Conservation (phyloP, 306 rosid species). For the Macrotyloma uniflorum region DNA sequence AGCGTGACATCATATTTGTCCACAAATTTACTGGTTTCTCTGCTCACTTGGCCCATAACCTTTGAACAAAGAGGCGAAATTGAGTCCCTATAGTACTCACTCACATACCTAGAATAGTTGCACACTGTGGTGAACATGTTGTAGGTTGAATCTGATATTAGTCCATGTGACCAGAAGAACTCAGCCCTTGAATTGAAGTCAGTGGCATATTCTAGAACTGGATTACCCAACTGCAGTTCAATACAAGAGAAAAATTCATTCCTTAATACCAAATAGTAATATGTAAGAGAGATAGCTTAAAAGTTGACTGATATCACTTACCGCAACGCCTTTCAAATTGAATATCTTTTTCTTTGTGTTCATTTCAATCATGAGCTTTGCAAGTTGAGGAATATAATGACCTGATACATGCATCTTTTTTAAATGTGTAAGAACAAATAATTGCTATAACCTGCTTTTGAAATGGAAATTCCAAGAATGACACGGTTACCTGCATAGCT, state of each 20-base stretch:
- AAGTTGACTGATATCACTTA: slow-evolving; percentile 34
- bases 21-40: slow-evolving; percentile 78
- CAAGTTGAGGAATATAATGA: slow-evolving; percentile 85
- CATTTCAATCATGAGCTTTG: slow-evolving; percentile 65
- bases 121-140: slow-evolving; percentile 52
- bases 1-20: slow-evolving; percentile 80
- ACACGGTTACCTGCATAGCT: slow-evolving; percentile 68
- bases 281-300: slow-evolving; percentile 3
- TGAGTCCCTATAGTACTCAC: slow-evolving; percentile 54
- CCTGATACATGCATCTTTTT: slow-evolving; percentile 44
- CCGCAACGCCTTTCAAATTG: slow-evolving; percentile 75
- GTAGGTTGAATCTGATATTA: slow-evolving; percentile 60
- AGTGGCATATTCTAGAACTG: slow-evolving; percentile 53
- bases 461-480: slow-evolving; percentile 11
- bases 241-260: not conserved
- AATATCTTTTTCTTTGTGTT: slow-evolving; percentile 52
- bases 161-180: slow-evolving; percentile 62
- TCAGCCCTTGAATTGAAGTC: slow-evolving; percentile 63
- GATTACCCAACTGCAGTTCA: slow-evolving; percentile 55
- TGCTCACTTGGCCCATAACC: slow-evolving; percentile 70
- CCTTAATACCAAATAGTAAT: not conserved
- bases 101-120: slow-evolving; percentile 52
- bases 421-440: slow-evolving; percentile 10
- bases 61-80: slow-evolving; percentile 54
- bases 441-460: slow-evolving; percentile 14